Base-by-base conservation (phyloP, 108 stramenopile genomes). In the Halocafeteria seosinensis region DNA sequence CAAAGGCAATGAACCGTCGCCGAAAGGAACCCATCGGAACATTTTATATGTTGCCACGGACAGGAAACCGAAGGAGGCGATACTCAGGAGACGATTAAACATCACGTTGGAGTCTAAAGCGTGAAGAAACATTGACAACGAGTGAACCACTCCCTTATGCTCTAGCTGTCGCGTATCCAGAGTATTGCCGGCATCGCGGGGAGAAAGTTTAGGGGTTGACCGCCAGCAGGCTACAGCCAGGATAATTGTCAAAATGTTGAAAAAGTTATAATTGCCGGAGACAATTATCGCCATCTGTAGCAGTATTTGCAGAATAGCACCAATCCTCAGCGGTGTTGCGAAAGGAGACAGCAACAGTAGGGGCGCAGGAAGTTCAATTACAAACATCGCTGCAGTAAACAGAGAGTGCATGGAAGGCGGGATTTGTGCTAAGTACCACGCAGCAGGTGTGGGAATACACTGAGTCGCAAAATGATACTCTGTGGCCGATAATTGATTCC, bases 391-490 rank as follows among this genome's bases (percentile, higher is more conserved):
- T 12, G 83, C 83, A 1, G 84, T 83, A 8, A 65, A 60, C 0
- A 84, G 55, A 62, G 74, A 71, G 70, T 81, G 81, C 28, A 71
- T 36, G 21, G 75, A 70, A 4, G 38, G 47, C 3, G 67, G 67
- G 5, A 34, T 4, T 13, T 42, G 31, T 17, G 3, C 0, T 25
- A 50, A 53, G 62, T 71, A 65, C 79, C 80, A 82, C 27, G 85
- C 73, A 33, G 80, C 50, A 0, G 78, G 72, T 26, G 78, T 72
- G 23, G 85, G 83, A 9, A 84, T 70, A 62, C 77, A 79, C 62
- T 84, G 81, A 2, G 83, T 79, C 0, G 81, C 81, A 74, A 82
- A 86, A 61, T 86, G 85, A 68, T 73, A 84, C 65, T 82, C 85
- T 6, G 84, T 61, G 12, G 85, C 85, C 0, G 83, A 84, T n/a